These are phyloP conservation scores for Penicillium fimorum DNA, from an alignment of 495 filamentous ascomycete species.

Conservation along the genomic window DNA sequence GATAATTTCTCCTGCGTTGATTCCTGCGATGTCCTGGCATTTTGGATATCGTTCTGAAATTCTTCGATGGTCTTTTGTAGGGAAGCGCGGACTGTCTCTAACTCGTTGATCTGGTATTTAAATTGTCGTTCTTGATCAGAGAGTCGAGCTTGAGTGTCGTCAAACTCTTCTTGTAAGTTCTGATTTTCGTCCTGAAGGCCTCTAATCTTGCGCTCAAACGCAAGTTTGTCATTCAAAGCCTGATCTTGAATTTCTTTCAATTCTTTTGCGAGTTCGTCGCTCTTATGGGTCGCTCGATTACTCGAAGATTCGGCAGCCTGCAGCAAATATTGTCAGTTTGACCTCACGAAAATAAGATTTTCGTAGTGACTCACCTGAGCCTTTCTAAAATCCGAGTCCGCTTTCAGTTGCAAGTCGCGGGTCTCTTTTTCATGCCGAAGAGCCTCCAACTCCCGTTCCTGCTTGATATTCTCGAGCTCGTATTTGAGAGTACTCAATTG, in stretches of 20 bases:
- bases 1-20: constrained; percentile 63
- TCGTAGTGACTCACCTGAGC: constrained; percentile 58
- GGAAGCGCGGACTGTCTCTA: constrained; percentile 66
- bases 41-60: constrained; percentile 65
- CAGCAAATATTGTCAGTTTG: constrained; percentile 12
- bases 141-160: constrained; percentile 69
- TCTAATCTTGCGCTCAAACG: constrained; percentile 69
- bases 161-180: constrained; percentile 69
- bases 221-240: constrained; percentile 62
- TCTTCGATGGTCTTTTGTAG: constrained; percentile 68
- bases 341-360: no score
- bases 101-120: constrained; percentile 66
- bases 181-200: constrained; percentile 70
- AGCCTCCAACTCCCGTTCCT: constrained; percentile 76
- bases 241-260: constrained; percentile 67
- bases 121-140: constrained; percentile 68
- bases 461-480: constrained; percentile 71
- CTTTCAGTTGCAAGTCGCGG: constrained; percentile 67
- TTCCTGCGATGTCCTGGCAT: constrained; percentile 60
- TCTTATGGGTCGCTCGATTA: constrained; percentile 64
- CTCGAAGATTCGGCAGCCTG: constrained; percentile 67
- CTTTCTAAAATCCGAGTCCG: constrained; percentile 79
- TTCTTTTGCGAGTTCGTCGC: constrained; percentile 68
- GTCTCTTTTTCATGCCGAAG: constrained; percentile 81
- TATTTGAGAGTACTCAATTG: constrained; percentile 67